These are phyloP conservation scores for Tricholoma terreum DNA, from an alignment of 768 basidiomycete species.

Conservation along the genomic window DNA sequence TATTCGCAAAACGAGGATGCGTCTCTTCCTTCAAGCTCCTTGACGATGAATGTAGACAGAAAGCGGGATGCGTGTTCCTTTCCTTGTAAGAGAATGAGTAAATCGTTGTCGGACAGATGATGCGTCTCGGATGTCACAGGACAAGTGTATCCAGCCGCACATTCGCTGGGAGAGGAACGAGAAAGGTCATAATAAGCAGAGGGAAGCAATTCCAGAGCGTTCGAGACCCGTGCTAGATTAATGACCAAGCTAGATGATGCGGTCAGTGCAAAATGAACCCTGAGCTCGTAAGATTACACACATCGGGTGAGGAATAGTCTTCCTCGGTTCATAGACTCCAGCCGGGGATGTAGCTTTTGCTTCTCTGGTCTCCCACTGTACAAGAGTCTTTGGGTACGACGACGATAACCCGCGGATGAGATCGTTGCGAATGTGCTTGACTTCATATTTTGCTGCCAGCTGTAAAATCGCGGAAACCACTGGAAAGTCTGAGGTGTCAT, in stretches of 20 bases:
- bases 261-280: background rate
- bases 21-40: slow-evolving; percentile 65
- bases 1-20: slow-evolving; percentile 48
- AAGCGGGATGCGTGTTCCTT: slow-evolving; percentile 72
- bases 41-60: slow-evolving; percentile 74
- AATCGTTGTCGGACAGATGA: slow-evolving; percentile 48
- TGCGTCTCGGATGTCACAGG: slow-evolving; percentile 32
- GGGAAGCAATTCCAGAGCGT: slow-evolving; percentile 58
- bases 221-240: slow-evolving; percentile 57
- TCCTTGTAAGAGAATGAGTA: slow-evolving; percentile 60
- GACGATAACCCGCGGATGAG: slow-evolving; percentile 49
- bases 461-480: slow-evolving; percentile 55
- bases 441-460: slow-evolving; percentile 62
- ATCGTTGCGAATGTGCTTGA: slow-evolving; percentile 54
- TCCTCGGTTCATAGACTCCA: slow-evolving; percentile 56
- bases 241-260: slow-evolving; percentile 51
- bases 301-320: slow-evolving; percentile 65
- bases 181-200: slow-evolving; percentile 82
- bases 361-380: slow-evolving; percentile 68
- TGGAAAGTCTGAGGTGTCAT: slow-evolving; percentile 50
- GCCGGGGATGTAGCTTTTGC: slow-evolving; percentile 45
- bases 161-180: slow-evolving; percentile 60
- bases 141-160: slow-evolving; percentile 49
- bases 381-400: slow-evolving; percentile 61
- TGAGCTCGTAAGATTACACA: slow-evolving; percentile 29